Base-by-base conservation (phyloP, 768 basidiomycete genomes). In the Tricholomella constricta region DNA sequence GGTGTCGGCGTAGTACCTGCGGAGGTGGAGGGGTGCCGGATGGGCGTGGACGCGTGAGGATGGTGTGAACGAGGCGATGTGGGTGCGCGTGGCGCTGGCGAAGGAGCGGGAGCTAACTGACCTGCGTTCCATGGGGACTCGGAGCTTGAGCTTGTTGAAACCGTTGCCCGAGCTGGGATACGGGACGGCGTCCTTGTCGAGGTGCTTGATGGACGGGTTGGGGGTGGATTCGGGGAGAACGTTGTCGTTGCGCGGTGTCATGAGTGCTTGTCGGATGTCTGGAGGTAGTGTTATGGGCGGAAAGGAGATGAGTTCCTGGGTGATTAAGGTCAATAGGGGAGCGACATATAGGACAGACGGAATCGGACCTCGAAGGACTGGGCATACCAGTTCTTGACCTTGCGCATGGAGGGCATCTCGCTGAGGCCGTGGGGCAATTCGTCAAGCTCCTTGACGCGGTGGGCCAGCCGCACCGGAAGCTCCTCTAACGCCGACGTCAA, bases 331-430 rank as follows among this genome's bases (percentile, higher is more conserved):
- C 17, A 20, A 19, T 31, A 46, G 42, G 46, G 32, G 25, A 29
- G 29, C 6, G 29, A 29, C 29, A 29, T 6, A 29, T 11, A 29
- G 29, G 11, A 9, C 31, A 32, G 9, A 10, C 3, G 31, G 9
- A 25, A 34, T 73, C 85, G 46, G 48, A 95, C 96, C 82, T 98
- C 91, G 69, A 99, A 98, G 14, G 91, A 93, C 75, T 98, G 93
- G 0, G 96, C 96, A 69, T 99, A 99, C 97, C 97, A 99, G 64
- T 96, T 88, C 75, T 94, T 95, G 54, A 99, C 91, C 66, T 91
- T 94, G 52, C 85, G 83, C 58, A 99, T 98, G 34, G 89, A 90
- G 0, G 88, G 85, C 96, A 97, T 97, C 41, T 82, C 82, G 62
- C 86, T 87, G 45, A 99, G 79, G 50, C 91, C 89, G 71, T 98